A percentile compares a stretch with the other conserved stretches of the same genome.
phyloP scores from a whole-genome alignment of 768 basidiomycete genomes.

The Tulasnella sp. region DNA sequence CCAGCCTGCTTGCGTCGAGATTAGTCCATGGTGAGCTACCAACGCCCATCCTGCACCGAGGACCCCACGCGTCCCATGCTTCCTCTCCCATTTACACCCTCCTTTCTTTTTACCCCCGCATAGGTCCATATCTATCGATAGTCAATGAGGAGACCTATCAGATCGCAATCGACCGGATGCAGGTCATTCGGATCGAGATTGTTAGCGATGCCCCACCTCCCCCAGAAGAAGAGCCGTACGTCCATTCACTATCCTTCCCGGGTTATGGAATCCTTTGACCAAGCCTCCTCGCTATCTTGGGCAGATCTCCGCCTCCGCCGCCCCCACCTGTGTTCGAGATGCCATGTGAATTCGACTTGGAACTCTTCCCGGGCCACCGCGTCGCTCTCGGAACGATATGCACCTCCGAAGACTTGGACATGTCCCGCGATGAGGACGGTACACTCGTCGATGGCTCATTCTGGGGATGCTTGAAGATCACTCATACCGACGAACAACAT shows the following conservation, averaged over 20 bases:
- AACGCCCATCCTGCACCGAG: conserved; percentile 4
- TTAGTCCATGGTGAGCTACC: conserved; percentile 18
- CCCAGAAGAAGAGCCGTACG: conserved; percentile 75
- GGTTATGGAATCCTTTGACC: not conserved
- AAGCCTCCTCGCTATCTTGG: conserved; percentile 34
- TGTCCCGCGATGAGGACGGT: conserved; percentile 87
- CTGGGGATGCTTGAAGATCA: conserved; percentile 80
- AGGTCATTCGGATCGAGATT: conserved; percentile 77
- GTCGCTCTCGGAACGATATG: conserved; percentile 75
- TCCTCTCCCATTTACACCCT: not conserved
- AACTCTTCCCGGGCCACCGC: conserved; percentile 67
- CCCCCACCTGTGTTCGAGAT: conserved; percentile 73
- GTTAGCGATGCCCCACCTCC: conserved; percentile 80
- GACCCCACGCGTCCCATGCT: not conserved
- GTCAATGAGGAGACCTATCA: conserved; percentile 69
- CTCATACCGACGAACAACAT: conserved; percentile 60
- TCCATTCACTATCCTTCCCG: conserved; percentile 23
- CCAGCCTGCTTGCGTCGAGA: conserved; percentile 58
- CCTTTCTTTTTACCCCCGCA: not conserved
- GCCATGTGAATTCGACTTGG: conserved; percentile 77
- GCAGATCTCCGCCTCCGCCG: not conserved
- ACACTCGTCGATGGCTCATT: conserved; percentile 77
- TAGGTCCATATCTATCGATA: conserved; percentile 66
- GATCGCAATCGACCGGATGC: conserved; percentile 76
- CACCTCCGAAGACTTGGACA: conserved; percentile 75